Evolutionary conservation across 78 protist genomes (phyloP), one percentile per base, ranked within the genome.

Genomic region (Blattamonas nauphoetae): DNA sequence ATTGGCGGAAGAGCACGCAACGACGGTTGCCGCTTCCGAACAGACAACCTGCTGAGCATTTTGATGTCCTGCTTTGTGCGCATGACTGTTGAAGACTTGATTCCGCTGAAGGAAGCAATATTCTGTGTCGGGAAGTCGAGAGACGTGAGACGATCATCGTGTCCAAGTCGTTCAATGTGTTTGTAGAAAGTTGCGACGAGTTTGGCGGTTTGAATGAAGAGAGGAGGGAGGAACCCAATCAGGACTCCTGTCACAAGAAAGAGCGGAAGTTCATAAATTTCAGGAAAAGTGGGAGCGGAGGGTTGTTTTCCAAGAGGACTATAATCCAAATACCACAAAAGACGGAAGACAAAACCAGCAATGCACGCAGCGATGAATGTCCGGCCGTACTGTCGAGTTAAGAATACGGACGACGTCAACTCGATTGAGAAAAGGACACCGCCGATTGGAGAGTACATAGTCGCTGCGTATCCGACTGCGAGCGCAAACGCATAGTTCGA

Each of bases 371-470:
- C 71, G 71, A 55, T 29, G 21, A 55, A 55, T 55, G 71, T 55
- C 21, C 71, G 11, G 11, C 71, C 71, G 21, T 55, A 55, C 11
- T 55, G 11, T 55, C 21, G 11, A 29, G 71, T 55, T 11, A 44
- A 21, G 11, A 44, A 80, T 6, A 80, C 82, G 21, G 6, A 11
- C 11, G 84, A 44, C 6, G 84, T 44, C 82, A 80, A 11, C 84
- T 80, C 84, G 45, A 80, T 80, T 6, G 84, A 80, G 11, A 80
- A 80, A 36, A 80, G 84, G 33, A 80, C 41, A 29, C 84, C 84
- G 6, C 82, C 84, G 11, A 80, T 21, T 29, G 84, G 84, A 36
- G 84, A 36, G 21, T 42, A 36, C 41, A 80, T 44, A 29, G 84
- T 80, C 33, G 84, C 84, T 29, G 84, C 41, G 41, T 29, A 29